Conservation (phyloP, 768 basidiomycete genomes). For the Kwoniella pini region DNA sequence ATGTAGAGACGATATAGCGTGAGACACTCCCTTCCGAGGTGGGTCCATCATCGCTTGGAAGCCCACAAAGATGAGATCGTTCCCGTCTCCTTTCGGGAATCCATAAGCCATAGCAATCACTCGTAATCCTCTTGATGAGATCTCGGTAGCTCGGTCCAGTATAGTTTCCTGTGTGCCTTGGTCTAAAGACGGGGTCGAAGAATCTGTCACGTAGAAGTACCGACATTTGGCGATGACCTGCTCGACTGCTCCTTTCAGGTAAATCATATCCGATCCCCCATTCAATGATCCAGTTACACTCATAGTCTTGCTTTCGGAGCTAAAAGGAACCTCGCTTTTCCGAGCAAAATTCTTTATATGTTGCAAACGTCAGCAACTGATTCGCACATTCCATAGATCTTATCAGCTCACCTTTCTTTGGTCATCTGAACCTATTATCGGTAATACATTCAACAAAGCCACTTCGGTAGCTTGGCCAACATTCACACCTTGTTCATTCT, state of each 20-base stretch:
- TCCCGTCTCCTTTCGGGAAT: conserved; percentile 53
- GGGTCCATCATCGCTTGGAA: conserved; percentile 96
- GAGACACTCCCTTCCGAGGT: conserved; percentile 88
- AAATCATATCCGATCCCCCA: conserved; percentile 69
- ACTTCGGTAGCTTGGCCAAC: conserved; percentile 93
- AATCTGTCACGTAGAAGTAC: conserved; percentile 84
- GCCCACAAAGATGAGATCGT: conserved; percentile 79
- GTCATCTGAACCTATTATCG: conserved; percentile 68
- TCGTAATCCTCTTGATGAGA: conserved; percentile 75
- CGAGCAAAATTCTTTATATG: conserved; percentile 50
- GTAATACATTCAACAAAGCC: conserved; percentile 77
- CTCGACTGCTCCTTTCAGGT: conserved; percentile 91
- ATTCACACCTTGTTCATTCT: conserved; percentile 69
- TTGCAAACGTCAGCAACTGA: not conserved
- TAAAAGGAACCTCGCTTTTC: conserved; percentile 78
- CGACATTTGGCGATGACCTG: conserved; percentile 80
- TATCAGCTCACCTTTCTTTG: conserved; percentile 64
- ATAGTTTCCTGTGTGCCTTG: conserved; percentile 68
- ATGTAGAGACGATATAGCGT: conserved; percentile 78
- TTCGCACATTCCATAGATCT: not conserved
- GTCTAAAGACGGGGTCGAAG: conserved; percentile 81
- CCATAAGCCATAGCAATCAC: conserved; percentile 93
- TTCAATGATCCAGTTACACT: conserved; percentile 75
- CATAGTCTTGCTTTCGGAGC: conserved; percentile 92
- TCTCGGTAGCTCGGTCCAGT: conserved; percentile 67